Evolutionary conservation across 106 monocot genomes (phyloP).

Genomic region (Apostasia ramifera): DNA sequence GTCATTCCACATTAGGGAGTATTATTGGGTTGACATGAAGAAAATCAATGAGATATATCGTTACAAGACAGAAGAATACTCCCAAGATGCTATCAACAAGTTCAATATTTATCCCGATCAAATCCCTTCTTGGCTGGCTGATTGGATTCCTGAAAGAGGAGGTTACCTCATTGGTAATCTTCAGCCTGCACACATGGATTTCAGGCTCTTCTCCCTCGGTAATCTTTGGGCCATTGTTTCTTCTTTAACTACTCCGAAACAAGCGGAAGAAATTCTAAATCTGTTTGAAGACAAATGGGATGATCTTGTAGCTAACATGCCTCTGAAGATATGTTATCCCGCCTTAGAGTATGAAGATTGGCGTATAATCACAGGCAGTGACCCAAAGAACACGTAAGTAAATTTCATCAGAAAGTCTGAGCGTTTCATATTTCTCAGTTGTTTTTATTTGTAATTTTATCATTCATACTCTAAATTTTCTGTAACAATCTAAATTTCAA

Average conservation of each 20-base stretch:
- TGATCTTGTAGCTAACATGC: constrained; percentile 82
- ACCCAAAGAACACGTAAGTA: constrained; percentile 91
- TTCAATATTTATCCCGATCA: constrained; percentile 98
- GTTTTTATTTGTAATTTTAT: neutral
- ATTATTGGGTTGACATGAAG: constrained; percentile 97
- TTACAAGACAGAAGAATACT: constrained; percentile 96
- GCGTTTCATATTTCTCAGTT: neutral
- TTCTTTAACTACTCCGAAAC: constrained; percentile 66
- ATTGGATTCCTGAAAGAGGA: constrained; percentile 91
- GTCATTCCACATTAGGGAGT: constrained; percentile 91
- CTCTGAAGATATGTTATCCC: constrained; percentile 88
- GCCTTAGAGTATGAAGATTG: constrained; percentile 87
- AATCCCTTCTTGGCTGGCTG: constrained; percentile 86
- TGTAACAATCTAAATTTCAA: neutral
- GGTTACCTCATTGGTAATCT: constrained; percentile 95
- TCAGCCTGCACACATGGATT: constrained; percentile 97
- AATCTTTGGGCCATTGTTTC: constrained; percentile 92
- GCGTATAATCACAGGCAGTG: constrained; percentile 90
- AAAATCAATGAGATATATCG: constrained; percentile 98
- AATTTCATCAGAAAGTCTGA: neutral
- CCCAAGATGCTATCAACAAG: constrained; percentile 91
- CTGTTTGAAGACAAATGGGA: constrained; percentile 90
- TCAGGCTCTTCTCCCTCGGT: constrained; percentile 90
- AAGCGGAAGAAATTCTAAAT: constrained; percentile 75
- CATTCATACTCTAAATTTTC: neutral